phyloP scores from a whole-genome alignment of 2,329 filamentous ascomycete species.

The Pseudogymnoascus sp. region DNA sequence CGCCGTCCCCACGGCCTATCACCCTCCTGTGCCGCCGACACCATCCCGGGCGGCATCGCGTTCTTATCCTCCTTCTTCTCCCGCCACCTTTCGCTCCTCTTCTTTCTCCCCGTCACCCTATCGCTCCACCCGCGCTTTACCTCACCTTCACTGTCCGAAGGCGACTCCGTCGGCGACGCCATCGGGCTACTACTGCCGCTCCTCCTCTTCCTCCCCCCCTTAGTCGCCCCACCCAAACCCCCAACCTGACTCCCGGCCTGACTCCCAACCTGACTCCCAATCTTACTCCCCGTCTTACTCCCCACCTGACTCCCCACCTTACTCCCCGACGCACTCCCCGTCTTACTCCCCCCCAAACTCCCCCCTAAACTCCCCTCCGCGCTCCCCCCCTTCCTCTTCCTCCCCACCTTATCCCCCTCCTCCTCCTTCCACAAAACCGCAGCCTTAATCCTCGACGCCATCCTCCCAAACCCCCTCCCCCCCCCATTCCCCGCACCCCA shows the following conservation, averaged over 20 bases:
- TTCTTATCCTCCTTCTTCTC: background rate
- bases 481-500: background rate
- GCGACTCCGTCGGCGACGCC: background rate
- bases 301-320: background rate
- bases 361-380: too few species aligned
- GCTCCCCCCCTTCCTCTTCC: too few species aligned
- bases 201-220: background rate
- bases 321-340: background rate
- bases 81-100: background rate
- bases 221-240: background rate
- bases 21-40: background rate
- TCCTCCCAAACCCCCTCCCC: too few species aligned
- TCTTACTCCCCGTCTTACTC: background rate
- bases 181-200: background rate
- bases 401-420: too few species aligned
- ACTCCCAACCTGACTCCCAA: background rate
- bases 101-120: background rate
- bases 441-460: too few species aligned
- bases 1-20: background rate
- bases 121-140: background rate
- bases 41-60: background rate
- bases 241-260: background rate
- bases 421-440: too few species aligned
- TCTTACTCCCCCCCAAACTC: background rate
- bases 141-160: background rate